Evolutionary conservation across 257 asterid genomes (phyloP), one percentile per base, ranked within the genome.

Genomic region (Leptodermis oblonga): DNA sequence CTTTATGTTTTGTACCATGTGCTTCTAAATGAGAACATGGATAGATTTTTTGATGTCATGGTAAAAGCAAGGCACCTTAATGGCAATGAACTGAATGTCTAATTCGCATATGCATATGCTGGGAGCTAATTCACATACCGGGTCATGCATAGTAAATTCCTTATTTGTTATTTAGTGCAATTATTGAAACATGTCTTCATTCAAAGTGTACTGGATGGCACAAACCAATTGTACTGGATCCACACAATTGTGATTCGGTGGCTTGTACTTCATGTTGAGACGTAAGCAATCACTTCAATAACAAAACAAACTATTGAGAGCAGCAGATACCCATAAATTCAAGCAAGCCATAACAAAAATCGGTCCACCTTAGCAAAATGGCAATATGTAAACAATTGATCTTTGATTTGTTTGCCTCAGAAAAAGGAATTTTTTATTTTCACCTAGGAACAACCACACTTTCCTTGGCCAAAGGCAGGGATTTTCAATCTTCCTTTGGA

Each of bases 1-100:
- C 41, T 9, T 56, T 26, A 45, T 30, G 28, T 18, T 70, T 10
- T 17, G 31, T 15, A 52, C 53, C 25, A 15, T 23, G 13, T n/a
- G 37, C 23, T 70, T 55, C 48, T n/a, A 67, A n/a, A 51, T 49
- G 36, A 58, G 54, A 34, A 48, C 67, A 61, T 5, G 22, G 3
- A 61, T 61, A 3, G n/a, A 61, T 18, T 61, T 61, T 59, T 23
- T 34, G 8, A 70, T 59, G 8, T 13, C 34, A 31, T 58, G 25
- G 37, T 20, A 11, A 46, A 56, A 4, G 28, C 52, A 43, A 61
- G 59, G 46, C 22, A 34, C 36, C 1, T 55, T 13, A 37, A 68
- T 9, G 58, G 53, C 5, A 53, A 41, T 33, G 65, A 45, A 52
- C 51, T 54, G 33, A 25, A 58, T 36, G 33, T 51, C 2, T 18